Evolutionary conservation across 139 green algal species (phyloP), one percentile per base, ranked within the genome.

Genomic region (Chlorokybus atmophyticus): DNA sequence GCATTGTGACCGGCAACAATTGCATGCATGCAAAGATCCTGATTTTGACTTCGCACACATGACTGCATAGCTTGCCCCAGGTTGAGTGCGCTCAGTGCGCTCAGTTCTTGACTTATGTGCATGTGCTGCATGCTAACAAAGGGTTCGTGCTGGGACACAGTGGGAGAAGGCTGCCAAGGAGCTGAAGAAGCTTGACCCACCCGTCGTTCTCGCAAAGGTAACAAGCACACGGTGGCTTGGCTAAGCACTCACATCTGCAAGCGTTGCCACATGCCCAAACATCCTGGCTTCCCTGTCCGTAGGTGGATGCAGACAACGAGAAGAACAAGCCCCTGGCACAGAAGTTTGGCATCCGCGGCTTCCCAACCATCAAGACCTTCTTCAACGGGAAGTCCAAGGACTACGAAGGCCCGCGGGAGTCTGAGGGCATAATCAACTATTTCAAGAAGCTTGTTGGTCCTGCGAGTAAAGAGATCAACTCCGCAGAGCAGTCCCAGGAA

Each of bases 351-450:
- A 29, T 73, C 40, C 31, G 42, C 28, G 65, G 65, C 24, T 73
- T 73, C 49, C 65, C 65, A 28, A 73, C 65, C 8, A 28, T 73
- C 32, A 73, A 70, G 38, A 70, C 55, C 53, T 73, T 73, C 65
- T 25, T 32, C n/a, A 69, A 69, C 17, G 67, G 35, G 6, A 35
- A 25, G 1, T 4, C 54, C 0, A 23, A 67, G 55, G 62, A 74
- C 26, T 74, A 74, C 35, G 38, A 74, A 19, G 66, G 66, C 19
- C 51, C 66, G 10, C 38, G 66, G 10, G 66, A 74, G 29, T 39
- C 63, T 14, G 64, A 23, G 14, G 62, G 63, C 52, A 72, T 74
- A 25, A 64, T 74, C 30, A 39, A 4, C 14, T 68, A 68, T 3
- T 19, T 72, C 23, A 74, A 71, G 44, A 72, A 72, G 60, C 28